phyloP scores from a whole-genome alignment of 441 rosid species.

The Euphorbia celastroides region DNA sequence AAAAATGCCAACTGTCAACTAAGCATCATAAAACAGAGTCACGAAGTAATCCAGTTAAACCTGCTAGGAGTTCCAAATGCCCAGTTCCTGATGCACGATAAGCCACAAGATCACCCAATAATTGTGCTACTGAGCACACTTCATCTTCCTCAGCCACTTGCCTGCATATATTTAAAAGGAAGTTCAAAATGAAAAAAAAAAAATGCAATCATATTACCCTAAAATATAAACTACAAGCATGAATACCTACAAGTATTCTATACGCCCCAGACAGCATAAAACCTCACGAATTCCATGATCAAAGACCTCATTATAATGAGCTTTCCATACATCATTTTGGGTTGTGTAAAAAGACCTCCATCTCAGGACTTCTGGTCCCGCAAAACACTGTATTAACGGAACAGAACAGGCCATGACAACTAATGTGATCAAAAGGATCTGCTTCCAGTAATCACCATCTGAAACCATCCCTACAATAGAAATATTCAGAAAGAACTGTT shows the following conservation, averaged over 20 bases:
- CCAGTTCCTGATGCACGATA: slow-evolving; percentile 93
- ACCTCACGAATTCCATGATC: slow-evolving; percentile 90
- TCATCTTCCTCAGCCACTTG: slow-evolving; percentile 75
- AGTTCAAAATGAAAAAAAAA: slow-evolving; percentile 8
- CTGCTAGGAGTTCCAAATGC: slow-evolving; percentile 84
- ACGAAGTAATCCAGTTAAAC: slow-evolving; percentile 27
- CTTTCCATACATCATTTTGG: slow-evolving; percentile 85
- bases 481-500: slow-evolving; percentile 18
- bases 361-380: slow-evolving; percentile 67
- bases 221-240: slow-evolving; percentile 15
- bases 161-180: slow-evolving; percentile 33
- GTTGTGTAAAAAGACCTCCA: slow-evolving; percentile 88
- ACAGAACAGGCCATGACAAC: slow-evolving; percentile 43
- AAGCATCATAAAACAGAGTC: background rate
- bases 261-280: slow-evolving; percentile 85
- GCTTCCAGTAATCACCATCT: slow-evolving; percentile 44
- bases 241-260: slow-evolving; percentile 59
- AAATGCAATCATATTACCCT: background rate
- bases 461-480: slow-evolving; percentile 36
- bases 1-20: no score
- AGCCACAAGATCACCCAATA: slow-evolving; percentile 86
- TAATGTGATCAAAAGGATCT: slow-evolving; percentile 39
- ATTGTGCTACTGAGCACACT: slow-evolving; percentile 71
- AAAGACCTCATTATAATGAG: slow-evolving; percentile 90
- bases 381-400: slow-evolving; percentile 61